Base-by-base conservation (phyloP, 1,139 yeast species). In the Geotrichum fermentans region DNA sequence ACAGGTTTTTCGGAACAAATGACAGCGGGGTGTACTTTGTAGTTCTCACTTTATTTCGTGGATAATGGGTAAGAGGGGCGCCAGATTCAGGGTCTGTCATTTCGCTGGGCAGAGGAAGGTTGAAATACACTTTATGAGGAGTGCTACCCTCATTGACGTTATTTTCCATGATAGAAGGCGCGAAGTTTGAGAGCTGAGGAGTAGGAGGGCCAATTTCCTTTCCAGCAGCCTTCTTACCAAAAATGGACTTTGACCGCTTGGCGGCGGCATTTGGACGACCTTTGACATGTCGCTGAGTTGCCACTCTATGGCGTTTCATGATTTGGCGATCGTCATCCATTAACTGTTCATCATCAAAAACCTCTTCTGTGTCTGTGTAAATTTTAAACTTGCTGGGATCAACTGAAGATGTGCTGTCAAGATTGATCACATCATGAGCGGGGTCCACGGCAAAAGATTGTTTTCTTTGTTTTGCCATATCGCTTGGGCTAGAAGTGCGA, bases 1-100 rank as follows among this genome's bases (percentile, higher is more conserved):
- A 65, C 42, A 92, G 66, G 66, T 92, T 90, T 67, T 88, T 89
- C 13, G 97, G 97, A 40, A 92, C 62, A 61, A 92, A 92, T 4
- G 94, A 73, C 45, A 92, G 63, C 4, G 97, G 96, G 8, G 97
- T 90, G 67, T 92, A 92, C 68, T 89, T 90, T 3, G 98, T 89
- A 1, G 98, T 90, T 71, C 97, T 82, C 60, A 92, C 88, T 67
- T 92, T 92, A 71, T 92, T 92, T 64, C 96, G 77, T 2, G 95
- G 82, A 64, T 83, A 92, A 13, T 62, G 56, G 10, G 68, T 61
- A 4, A 71, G 59, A 0, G 95, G 94, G 49, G 73, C 67, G 14
- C 88, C 88, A 4, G 80, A 74, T 42, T 75, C 81, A 10, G 60
- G 58, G 56, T 84, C 85, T 17, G 80, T 52, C 63, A 73, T 69